Evolutionary conservation across 1,284 basidiomycete species (phyloP).

Genomic region (Cutaneotrichosporon cutaneum): DNA sequence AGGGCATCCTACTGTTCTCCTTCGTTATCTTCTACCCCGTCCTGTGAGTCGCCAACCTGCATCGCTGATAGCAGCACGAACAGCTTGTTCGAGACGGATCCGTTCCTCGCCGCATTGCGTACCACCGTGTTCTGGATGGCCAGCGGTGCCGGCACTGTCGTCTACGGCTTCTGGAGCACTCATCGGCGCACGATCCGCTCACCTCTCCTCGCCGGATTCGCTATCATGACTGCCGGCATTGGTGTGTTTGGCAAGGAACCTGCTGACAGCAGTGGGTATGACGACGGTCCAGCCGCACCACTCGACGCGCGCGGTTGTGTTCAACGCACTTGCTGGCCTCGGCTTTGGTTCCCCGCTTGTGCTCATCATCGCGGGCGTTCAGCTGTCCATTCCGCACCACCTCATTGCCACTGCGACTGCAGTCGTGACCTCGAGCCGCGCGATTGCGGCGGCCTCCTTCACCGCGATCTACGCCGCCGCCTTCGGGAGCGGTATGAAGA

Average conservation of each 20-base stretch:
- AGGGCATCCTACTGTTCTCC: constrained; percentile 24
- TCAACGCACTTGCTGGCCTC: constrained; percentile 24
- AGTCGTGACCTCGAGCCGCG: constrained; percentile 22
- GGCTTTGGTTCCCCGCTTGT: constrained; percentile 30
- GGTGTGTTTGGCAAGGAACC: neutral
- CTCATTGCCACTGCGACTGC: constrained; percentile 31
- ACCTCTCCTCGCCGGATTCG: constrained; percentile 22
- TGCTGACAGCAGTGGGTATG: constrained; percentile 16
- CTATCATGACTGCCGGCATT: constrained; percentile 20
- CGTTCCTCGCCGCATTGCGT: constrained; percentile 13
- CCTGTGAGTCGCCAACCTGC: constrained; percentile 6
- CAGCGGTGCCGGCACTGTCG: constrained; percentile 11
- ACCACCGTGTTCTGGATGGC: constrained; percentile 14
- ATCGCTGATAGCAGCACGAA: constrained; percentile 8
- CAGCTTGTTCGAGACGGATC: constrained; percentile 19
- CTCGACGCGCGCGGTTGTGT: constrained; percentile 7
- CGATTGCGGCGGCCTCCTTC: constrained; percentile 21
- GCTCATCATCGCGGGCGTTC: constrained; percentile 26
- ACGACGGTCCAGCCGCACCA: constrained; percentile 18
- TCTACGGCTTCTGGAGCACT: constrained; percentile 22
- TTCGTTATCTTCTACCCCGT: constrained; percentile 24
- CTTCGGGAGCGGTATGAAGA: constrained; percentile 8
- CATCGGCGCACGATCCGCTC: constrained; percentile 19
- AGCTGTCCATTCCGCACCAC: constrained; percentile 28
- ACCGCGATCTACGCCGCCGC: constrained; percentile 29